Conservation (phyloP, 2,329 filamentous ascomycete species). For the Neocatenulostroma microsporum region DNA sequence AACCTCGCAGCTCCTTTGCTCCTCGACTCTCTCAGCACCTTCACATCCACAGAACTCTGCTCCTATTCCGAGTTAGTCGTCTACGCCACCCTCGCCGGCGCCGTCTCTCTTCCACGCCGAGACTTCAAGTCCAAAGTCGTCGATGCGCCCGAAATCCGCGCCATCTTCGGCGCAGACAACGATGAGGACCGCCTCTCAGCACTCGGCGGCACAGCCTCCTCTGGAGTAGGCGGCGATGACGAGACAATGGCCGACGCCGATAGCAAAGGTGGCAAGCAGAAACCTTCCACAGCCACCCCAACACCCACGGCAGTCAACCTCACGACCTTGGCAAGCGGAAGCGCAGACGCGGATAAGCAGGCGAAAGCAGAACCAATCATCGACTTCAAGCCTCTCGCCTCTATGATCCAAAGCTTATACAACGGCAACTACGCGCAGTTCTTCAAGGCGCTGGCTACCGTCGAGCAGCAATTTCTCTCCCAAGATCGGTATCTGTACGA, state of each 20-base stretch:
- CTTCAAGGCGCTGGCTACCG: slow-evolving; percentile 79
- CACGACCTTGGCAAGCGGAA: slow-evolving; percentile 64
- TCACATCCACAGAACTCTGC: slow-evolving; percentile 97
- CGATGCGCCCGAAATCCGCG: slow-evolving; percentile 96
- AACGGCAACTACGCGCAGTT: slow-evolving; percentile 89
- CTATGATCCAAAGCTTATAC: slow-evolving; percentile 86
- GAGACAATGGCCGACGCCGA: slow-evolving; percentile 49
- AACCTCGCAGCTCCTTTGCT: slow-evolving; percentile 82
- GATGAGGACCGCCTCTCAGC: slow-evolving; percentile 81
- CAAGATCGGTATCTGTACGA: slow-evolving; percentile 93
- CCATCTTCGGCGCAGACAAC: slow-evolving; percentile 68
- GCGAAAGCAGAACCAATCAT: slow-evolving; percentile 72
- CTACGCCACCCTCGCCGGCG: slow-evolving; percentile 90
- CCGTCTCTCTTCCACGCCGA: slow-evolving; percentile 87
- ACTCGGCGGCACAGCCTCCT: slow-evolving; percentile 69
- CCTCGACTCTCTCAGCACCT: slow-evolving; percentile 93
- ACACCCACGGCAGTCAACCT: slow-evolving; percentile 74
- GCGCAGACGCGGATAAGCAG: slow-evolving; percentile 48
- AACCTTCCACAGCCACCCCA: slow-evolving; percentile 38
- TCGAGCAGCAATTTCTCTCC: slow-evolving; percentile 88
- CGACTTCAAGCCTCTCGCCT: slow-evolving; percentile 81
- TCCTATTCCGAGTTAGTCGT: slow-evolving; percentile 91
- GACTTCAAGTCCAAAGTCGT: slow-evolving; percentile 99
- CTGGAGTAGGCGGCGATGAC: slow-evolving; percentile 69
- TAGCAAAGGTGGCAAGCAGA: slow-evolving; percentile 18